Evolutionary conservation across 148 eudicot genomes (phyloP).

Genomic region (Rhododendron henanense): DNA sequence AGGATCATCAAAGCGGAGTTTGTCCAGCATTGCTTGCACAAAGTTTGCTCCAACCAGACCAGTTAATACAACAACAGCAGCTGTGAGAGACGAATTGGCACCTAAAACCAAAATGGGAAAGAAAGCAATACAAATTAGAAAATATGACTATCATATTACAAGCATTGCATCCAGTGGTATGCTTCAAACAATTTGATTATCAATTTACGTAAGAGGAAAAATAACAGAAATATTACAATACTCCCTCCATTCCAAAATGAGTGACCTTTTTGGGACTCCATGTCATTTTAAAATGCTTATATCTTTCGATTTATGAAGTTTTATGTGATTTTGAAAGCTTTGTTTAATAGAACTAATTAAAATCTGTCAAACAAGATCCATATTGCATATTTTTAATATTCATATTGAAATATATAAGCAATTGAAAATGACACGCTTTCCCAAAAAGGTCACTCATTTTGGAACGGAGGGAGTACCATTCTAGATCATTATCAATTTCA

Average conservation of each 20-base stretch:
- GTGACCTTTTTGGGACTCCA: too few species aligned
- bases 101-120: constrained; percentile 36
- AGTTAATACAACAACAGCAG: constrained; percentile 91
- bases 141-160: neutral
- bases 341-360: too few species aligned
- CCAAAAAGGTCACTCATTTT: too few species aligned
- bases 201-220: neutral
- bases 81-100: constrained; percentile 87
- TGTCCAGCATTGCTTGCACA: constrained; percentile 83
- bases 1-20: constrained; percentile 73
- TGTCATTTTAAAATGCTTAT: too few species aligned
- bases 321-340: too few species aligned
- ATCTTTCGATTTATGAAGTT: too few species aligned
- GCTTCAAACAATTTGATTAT: neutral
- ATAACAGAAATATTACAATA: neutral
- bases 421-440: too few species aligned
- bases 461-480: too few species aligned
- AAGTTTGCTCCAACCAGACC: constrained; percentile 97
- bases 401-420: too few species aligned
- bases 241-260: too few species aligned
- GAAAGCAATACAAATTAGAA: neutral
- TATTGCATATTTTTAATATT: too few species aligned
- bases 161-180: neutral
- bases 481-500: neutral
- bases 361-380: too few species aligned